A percentile compares a stretch with the other conserved stretches of the same genome.
These are phyloP conservation scores for Solanum sejunctum DNA, from an alignment of 257 asterid genomes.

Conservation along the genomic window DNA sequence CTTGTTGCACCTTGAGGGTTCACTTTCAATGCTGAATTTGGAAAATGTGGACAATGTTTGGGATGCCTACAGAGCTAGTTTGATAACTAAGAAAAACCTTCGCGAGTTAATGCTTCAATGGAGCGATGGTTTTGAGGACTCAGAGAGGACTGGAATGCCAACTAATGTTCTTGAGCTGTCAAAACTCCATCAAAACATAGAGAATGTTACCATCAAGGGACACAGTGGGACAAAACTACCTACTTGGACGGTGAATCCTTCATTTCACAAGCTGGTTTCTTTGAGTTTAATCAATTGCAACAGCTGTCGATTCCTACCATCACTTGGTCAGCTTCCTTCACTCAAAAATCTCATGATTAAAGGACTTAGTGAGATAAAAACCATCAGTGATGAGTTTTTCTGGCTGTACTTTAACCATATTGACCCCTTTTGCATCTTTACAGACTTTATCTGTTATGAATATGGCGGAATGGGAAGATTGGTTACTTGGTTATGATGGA, in stretches of 20 bases:
- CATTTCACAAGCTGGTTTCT: slow-evolving; percentile 19
- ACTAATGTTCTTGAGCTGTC: slow-evolving; percentile 29
- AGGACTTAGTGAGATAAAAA: slow-evolving; percentile 21
- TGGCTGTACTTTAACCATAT: slow-evolving; percentile 17
- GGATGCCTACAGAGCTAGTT: slow-evolving; percentile 36
- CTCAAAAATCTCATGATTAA: slow-evolving; percentile 20
- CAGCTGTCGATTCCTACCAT: slow-evolving; percentile 26
- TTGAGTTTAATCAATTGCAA: slow-evolving; percentile 26
- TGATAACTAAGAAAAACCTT: slow-evolving; percentile 13
- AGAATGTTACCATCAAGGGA: slow-evolving; percentile 13
- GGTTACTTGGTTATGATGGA: slow-evolving; percentile 12
- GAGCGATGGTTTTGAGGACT: slow-evolving; percentile 19
- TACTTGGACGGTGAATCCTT: slow-evolving; percentile 28
- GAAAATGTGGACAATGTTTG: slow-evolving; percentile 23
- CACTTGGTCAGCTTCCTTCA: slow-evolving; percentile 26
- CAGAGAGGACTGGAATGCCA: slow-evolving; percentile 13
- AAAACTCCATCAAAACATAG: slow-evolving; percentile 29
- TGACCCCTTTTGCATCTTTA: slow-evolving; percentile 20
- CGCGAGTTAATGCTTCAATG: slow-evolving; percentile 17
- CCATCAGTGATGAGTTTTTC: slow-evolving; percentile 28
- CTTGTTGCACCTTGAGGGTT: slow-evolving; percentile 28
- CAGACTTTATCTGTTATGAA: slow-evolving; percentile 22
- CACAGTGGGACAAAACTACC: slow-evolving; percentile 27
- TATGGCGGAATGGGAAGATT: slow-evolving; percentile 34
- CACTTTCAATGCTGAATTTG: slow-evolving; percentile 24